Base-by-base conservation (phyloP, 306 rosid genomes). In the Rubus parviflorus region DNA sequence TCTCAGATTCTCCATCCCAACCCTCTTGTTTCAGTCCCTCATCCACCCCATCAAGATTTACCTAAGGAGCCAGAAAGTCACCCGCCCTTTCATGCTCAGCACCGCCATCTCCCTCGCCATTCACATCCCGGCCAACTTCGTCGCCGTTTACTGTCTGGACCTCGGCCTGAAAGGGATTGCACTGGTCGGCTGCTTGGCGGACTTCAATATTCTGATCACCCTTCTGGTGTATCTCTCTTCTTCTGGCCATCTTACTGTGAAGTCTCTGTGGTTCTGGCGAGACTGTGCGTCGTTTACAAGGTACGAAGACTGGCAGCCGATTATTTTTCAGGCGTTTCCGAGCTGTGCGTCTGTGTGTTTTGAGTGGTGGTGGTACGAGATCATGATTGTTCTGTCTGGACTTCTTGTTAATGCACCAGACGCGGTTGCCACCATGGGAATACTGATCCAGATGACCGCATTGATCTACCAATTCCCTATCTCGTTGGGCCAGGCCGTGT, bases 331-430 rank as follows among this genome's bases (percentile, higher is more conserved):
- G 54, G 84, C 87, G 1, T 17, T 81, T 37, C 90, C 89, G 3
- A 84, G 86, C 20, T 84, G 90, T 53, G 1, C 75, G 20, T 82
- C 84, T 0, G 60, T 84, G 19, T 86, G 88, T 67, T 62, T 86
- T 42, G 88, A 89, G 43, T 86, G 88, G 92, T 83, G 89, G 89
- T 86, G 92, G 89, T 88, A 88, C 12, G 89, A 88, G 78, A 8
- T 88, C 14, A 57, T 88, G 76, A 81, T 82, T 2, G 8, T 84
- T 1, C 56, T 88, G 42, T 83, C 84, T 0, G 89, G 86, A 3
- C 38, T 81, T 7, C 49, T 88, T 16, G 0, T 3, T 4, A 77
- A 84, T 48, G 79, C 82, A 3, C 41, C 74, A 0, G 87, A 86
- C 1, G 47, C 86, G 0, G 65, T 88, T 16, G 83, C 90, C 52